Percentiles rank a stretch among this genome's conserved stretches.
These are phyloP conservation scores for Capsella bursapastoris DNA, from an alignment of 345 rosid genomes.

Conservation along the genomic window DNA sequence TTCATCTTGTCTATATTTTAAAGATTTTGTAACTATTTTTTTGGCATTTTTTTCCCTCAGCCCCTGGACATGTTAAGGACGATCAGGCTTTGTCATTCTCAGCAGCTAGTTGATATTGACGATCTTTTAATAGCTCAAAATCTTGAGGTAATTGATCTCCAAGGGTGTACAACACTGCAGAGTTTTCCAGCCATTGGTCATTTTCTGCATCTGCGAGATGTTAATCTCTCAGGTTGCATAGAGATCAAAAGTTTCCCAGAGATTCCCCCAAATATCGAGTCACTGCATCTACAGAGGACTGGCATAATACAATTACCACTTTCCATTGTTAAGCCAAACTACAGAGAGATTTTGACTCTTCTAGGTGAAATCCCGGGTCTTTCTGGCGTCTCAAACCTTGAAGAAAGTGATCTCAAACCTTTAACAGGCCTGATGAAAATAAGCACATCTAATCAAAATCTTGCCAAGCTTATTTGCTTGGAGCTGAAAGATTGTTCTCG, in stretches of 20 bases:
- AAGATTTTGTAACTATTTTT: neutral
- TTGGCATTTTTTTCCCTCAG: neutral
- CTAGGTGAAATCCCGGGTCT: neutral
- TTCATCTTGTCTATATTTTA: neutral
- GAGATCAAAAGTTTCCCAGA: neutral
- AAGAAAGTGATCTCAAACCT: neutral
- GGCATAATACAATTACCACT: neutral
- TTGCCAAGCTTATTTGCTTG: constrained; percentile 4
- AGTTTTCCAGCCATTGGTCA: constrained; percentile 5
- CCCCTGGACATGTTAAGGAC: constrained; percentile 2
- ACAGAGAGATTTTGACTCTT: neutral
- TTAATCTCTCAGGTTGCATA: constrained; percentile 7
- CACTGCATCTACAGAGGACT: neutral
- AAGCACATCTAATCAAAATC: neutral
- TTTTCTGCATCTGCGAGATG: neutral
- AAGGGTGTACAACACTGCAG: constrained; percentile 1
- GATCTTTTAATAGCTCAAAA: neutral
- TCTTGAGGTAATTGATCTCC: constrained; percentile 16
- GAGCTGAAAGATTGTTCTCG: constrained; percentile 20
- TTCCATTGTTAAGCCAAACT: constrained; percentile 2
- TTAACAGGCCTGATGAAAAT: neutral
- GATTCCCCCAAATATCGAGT: neutral
- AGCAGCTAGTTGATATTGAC: neutral
- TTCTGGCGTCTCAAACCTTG: neutral
- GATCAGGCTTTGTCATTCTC: constrained; percentile 9